Base-by-base conservation (phyloP, 495 filamentous ascomycete species). In the Neurospora sp. region DNA sequence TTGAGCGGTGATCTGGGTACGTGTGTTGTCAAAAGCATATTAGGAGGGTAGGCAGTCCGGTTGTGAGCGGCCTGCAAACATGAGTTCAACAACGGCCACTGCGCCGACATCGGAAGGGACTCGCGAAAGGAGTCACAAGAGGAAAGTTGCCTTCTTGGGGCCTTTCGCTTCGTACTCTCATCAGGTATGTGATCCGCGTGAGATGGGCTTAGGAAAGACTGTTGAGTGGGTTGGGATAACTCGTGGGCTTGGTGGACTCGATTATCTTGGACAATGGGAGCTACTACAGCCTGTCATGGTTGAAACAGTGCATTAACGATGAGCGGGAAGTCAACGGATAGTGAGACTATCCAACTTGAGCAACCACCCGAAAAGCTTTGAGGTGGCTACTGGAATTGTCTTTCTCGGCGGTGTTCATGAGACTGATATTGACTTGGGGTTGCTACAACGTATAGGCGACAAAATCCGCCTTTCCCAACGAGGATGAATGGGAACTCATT, bases 161-260 rank as follows among this genome's bases (percentile, higher is more conserved):
- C 94, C 95, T 12, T 75, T 84, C 20, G 88, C 92, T 5, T 95
- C 94, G 10, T 97, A 96, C 81, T 94, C 96, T 10, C 94, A 98
- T 81, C 94, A 98, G 89, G 94, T 96, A 86, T 87, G 93, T 94
- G 83, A 59, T 44, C 39, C 41, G 5, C 53, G 6, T 61, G 12
- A 61, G 6, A 31, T 31, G 53, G 53, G 53, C 53, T 61, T 17
- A 27, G 22, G 3, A 65, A 14, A 14, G 53, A 16, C 27, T 14
- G 53, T 35, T 16, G 27, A 8, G 14, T 37, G 6, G 27, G 27
- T 35, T 61, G 7, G 22, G 22, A 16, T 7, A 3, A 31, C 4
- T 31, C 48, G 10, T 61, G 48, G 48, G 5, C 14, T 22, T 61
- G 6, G 12, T 35, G 27, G 27, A 27, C 53, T 27, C 3, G 10